Conservation (phyloP, 768 basidiomycete species). For the Macrolepiota dolichaula region DNA sequence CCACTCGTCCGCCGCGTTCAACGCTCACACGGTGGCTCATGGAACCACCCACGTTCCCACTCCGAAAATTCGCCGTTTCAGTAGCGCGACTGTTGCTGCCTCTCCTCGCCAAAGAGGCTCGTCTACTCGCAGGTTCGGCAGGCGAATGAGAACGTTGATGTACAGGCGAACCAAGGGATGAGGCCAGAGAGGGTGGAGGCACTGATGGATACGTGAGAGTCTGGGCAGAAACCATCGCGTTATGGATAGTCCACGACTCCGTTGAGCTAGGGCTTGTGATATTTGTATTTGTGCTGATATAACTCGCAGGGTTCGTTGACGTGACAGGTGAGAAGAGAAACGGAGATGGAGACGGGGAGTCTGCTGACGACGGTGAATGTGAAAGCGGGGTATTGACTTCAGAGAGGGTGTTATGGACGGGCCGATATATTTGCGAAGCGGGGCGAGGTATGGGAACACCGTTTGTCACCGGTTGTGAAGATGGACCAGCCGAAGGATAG, state of each 20-base stretch:
- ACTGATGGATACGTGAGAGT: slow-evolving; percentile 76
- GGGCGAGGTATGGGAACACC: slow-evolving; percentile 78
- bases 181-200: slow-evolving; percentile 78
- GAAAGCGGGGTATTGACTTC: slow-evolving; percentile 62
- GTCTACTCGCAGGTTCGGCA: slow-evolving; percentile 50
- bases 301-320: slow-evolving; percentile 52
- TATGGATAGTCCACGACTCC: slow-evolving; percentile 44
- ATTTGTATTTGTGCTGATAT: slow-evolving; percentile 56
- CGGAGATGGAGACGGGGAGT: slow-evolving; percentile 67
- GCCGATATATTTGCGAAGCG: slow-evolving; percentile 59
- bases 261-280: slow-evolving; percentile 76
- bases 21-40: slow-evolving; percentile 53
- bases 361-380: slow-evolving; percentile 61
- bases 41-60: slow-evolving; percentile 33
- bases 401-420: slow-evolving; percentile 38
- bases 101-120: slow-evolving; percentile 43
- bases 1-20: slow-evolving; percentile 64
- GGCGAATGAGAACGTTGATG: slow-evolving; percentile 45
- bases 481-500: slow-evolving; percentile 16
- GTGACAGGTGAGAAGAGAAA: slow-evolving; percentile 63
- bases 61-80: slow-evolving; percentile 30
- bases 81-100: slow-evolving; percentile 31
- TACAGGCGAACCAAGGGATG: slow-evolving; percentile 71
- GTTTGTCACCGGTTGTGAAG: slow-evolving; percentile 26
- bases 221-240: slow-evolving; percentile 30